These are phyloP conservation scores for Nicotiana otophora DNA, from an alignment of 257 asterid genomes.

Conservation along the genomic window DNA sequence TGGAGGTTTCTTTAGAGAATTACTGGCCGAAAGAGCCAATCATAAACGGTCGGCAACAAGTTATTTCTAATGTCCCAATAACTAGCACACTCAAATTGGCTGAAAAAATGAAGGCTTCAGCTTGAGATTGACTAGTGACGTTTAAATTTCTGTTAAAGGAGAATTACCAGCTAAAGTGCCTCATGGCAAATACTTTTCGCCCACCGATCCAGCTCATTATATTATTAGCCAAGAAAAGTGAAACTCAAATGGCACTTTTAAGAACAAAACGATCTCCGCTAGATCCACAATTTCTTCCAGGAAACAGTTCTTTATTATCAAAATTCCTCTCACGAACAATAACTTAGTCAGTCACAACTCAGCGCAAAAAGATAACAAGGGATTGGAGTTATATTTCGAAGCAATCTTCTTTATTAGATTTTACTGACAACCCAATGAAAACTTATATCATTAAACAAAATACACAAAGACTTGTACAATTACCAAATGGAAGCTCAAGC, in stretches of 20 bases:
- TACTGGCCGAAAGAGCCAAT: background rate
- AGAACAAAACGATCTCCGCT: background rate
- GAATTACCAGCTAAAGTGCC: conserved; percentile 86
- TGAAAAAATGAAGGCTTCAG: background rate
- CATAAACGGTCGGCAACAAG: background rate
- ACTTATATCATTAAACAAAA: background rate
- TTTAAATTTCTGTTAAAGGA: conserved; percentile 54
- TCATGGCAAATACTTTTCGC: conserved; percentile 68
- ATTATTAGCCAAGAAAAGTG: conserved; percentile 2
- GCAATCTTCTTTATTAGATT: background rate
- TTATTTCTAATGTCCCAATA: background rate
- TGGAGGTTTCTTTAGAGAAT: background rate
- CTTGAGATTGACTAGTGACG: conserved; percentile 2
- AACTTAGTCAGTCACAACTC: background rate
- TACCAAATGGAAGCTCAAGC: conserved; percentile 96
- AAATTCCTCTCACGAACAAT: background rate
- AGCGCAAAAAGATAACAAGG: background rate
- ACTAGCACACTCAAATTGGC: background rate
- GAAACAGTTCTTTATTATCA: background rate
- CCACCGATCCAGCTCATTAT: conserved; percentile 67
- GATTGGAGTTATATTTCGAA: background rate
- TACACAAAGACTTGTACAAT: background rate
- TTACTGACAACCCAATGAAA: background rate
- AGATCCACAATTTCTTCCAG: background rate
- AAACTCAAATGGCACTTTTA: conserved; percentile 3